Evolutionary conservation across 345 rosid genomes (phyloP).

Genomic region (Carallia pectinifolia): DNA sequence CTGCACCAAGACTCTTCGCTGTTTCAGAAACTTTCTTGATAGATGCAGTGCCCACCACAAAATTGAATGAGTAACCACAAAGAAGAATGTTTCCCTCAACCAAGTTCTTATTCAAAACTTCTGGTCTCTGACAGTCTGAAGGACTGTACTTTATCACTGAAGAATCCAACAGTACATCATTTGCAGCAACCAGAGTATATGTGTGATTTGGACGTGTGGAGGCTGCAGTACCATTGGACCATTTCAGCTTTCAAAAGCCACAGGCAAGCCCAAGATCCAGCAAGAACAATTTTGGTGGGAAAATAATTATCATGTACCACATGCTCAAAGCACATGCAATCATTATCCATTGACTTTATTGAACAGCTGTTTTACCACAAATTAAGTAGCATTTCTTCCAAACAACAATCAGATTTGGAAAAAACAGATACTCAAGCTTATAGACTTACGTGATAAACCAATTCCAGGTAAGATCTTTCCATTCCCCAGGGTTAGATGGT

Average conservation of each 20-base stretch:
- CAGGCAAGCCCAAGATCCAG: slow-evolving; percentile 2
- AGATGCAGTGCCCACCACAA: slow-evolving; percentile 90
- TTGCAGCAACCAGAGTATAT: slow-evolving; percentile 86
- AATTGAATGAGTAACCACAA: slow-evolving; percentile 99
- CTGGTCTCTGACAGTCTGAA: slow-evolving; percentile 95
- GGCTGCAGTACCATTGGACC: slow-evolving; percentile 54
- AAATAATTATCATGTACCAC: neutral
- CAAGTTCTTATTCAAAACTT: slow-evolving; percentile 74
- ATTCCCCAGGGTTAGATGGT: slow-evolving; percentile 81
- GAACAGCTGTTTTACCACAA: neutral
- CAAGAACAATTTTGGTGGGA: neutral
- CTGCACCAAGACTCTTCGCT: slow-evolving; percentile 89
- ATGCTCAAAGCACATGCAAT: slow-evolving; percentile 2
- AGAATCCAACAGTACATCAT: slow-evolving; percentile 85
- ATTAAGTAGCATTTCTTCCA: slow-evolving; percentile 10
- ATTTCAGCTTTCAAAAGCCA: slow-evolving; percentile 19
- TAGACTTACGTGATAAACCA: slow-evolving; percentile 81
- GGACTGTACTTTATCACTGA: slow-evolving; percentile 72
- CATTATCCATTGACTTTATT: neutral
- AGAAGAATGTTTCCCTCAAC: slow-evolving; percentile 92
- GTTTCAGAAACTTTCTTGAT: slow-evolving; percentile 93
- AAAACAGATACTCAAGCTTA: slow-evolving; percentile 4
- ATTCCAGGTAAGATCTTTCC: slow-evolving; percentile 84
- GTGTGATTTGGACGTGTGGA: slow-evolving; percentile 73
- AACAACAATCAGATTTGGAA: slow-evolving; percentile 1